Evolutionary conservation across 2,329 filamentous ascomycete genomes (phyloP), one percentile per base, ranked within the genome.

Genomic region (Cordyceps farinosa): DNA sequence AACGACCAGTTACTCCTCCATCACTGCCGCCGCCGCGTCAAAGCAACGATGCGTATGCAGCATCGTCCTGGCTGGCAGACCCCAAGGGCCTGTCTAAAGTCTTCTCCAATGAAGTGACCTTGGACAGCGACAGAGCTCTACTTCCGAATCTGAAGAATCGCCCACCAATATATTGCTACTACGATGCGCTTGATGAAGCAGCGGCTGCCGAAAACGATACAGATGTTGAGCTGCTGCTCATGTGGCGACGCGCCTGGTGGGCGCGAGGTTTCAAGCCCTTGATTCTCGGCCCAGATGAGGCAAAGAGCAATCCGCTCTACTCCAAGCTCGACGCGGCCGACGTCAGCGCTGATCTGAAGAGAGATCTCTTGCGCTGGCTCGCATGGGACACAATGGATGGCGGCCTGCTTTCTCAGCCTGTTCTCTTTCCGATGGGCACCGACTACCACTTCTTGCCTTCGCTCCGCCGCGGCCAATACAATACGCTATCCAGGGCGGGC

Each of bases 171-270:
- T 98, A 97, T 77, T 97, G 92, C 67, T 98, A 94, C 76, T 97
- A 96, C 74, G 92, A 97, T 70, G 79, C 85, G 11, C 86, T 84
- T 5, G 74, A 81, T 22, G 77, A 83, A 65, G 88, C 88, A 74
- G 84, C 89, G 38, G 81, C 84, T 55, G 83, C 84, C 22, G 82
- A 85, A 57, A 85, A 85, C 69, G 84, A 90, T 65, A 90, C 91
- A 4, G 91, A 97, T 73, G 89, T 89, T 71, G 84, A 88, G 64
- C 78, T 98, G 64, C 82, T 98, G 55, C 79, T 96, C 63, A 89
- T 90, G 60, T 98, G 95, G 95, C 85, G 93, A 65, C 85, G 92
- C 52, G 93, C 94, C 3, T 98, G 94, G 92, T 98, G 92, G 91
- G 92, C 93, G 0, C 87, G 96, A 70, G 95, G 94, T 11, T 97